Percentiles rank a stretch among this genome's conserved stretches.
phyloP scores from a whole-genome alignment of 495 filamentous ascomycete species.

The Cercophora samala region DNA sequence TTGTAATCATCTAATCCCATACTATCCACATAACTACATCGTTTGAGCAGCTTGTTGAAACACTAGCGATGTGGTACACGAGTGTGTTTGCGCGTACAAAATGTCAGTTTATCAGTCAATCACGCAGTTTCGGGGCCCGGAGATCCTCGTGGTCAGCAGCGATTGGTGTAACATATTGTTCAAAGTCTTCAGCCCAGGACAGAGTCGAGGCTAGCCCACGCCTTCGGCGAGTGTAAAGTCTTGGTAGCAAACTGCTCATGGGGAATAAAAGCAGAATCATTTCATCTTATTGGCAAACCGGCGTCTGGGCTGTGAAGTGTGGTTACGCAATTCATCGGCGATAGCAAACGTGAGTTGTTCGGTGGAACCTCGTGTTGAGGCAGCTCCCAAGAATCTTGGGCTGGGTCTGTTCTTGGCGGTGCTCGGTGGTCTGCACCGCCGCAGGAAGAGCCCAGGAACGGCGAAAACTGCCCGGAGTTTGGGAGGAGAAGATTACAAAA shows the following conservation, averaged over 20 bases:
- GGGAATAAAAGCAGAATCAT: neutral
- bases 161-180: neutral
- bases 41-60: neutral
- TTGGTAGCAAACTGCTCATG: neutral
- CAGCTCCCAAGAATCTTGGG: neutral
- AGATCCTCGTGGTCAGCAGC: neutral
- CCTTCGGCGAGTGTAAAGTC: neutral
- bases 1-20: neutral
- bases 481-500: neutral
- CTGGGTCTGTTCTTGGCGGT: neutral
- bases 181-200: neutral
- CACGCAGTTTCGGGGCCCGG: neutral
- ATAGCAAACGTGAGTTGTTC: neutral
- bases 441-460: neutral
- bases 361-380: constrained; percentile 1
- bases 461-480: neutral
- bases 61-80: neutral
- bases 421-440: neutral
- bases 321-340: neutral
- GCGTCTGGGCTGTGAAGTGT: neutral
- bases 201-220: neutral
- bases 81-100: neutral
- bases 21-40: neutral
- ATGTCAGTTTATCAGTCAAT: neutral
- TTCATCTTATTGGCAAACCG: neutral